Base-by-base conservation (phyloP, 352 stramenopile species). In the Phytophthora tubulina region DNA sequence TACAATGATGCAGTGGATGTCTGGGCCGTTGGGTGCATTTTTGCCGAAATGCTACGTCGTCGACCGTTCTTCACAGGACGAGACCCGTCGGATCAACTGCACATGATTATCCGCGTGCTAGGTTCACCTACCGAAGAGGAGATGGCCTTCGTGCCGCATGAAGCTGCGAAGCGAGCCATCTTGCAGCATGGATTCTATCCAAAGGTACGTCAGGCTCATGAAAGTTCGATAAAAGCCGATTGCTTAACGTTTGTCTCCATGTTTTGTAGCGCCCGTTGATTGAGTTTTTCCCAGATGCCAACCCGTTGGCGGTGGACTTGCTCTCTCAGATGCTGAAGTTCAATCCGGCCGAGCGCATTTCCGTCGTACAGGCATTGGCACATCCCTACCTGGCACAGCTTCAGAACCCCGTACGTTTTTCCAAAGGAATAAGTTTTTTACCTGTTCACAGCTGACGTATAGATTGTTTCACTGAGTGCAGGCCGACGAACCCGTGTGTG, bases 11-110 rank as follows among this genome's bases (percentile, higher is more conserved):
- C 94, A 27, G 94, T 99, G 51, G 97, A 99, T 76, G 92, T 99
- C 52, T 99, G 96, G 96, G 92, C 89, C 53, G 90, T 99, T 31
- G 98, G 98, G 7, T 99, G 98, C 78, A 99, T 99, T 79, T 99
- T 99, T 76, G 98, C 96, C 32, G 98, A 99, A 79, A 96, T 99
- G 71, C 88, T 99, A 48, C 84, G 89, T n/a, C 88, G 98, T 51
- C 98, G 98, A 56, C 97, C 88, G 2, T 95, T 95, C 66, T 95
- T 96, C 71, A 94, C 86, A 9, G 89, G 89, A 3, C 66, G 85
- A 33, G 85, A 96, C 66, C 86, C 85, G n/a, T 91, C 86, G 17
- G 86, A 96, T 59, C 88, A 96, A 58, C 70, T 96, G 31, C 84
- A 95, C 70, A 94, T 91, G 78, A 96, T 96, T 62, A 88, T 94